Base-by-base conservation (phyloP, 129 eudicot genomes). In the Chrysanthemum seticuspe region DNA sequence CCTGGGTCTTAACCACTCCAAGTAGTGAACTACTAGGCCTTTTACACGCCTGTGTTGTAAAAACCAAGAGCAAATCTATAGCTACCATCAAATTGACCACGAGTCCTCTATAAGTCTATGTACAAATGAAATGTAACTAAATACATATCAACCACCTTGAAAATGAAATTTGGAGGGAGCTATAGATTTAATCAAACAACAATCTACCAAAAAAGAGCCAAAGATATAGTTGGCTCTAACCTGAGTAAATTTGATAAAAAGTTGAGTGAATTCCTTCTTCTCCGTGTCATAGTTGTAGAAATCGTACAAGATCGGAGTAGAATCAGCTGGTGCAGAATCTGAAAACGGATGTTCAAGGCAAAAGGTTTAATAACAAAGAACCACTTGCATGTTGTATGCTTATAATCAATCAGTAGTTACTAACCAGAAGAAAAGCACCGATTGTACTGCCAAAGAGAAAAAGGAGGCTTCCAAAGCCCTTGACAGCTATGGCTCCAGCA, bases 231-330 rank as follows among this genome's bases (percentile, higher is more conserved):
- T 19, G 12, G 9, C 45, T 45, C 72, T 65, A 16, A 83, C 96
- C 89, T 89, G 87, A 11, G 91, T 75, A 73, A 89, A 89, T 75
- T 84, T 86, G 78, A 84, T 81, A 78, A 89, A 89, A 27, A 82
- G 91, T 59, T 76, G 86, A 55, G 81, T 27, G 61, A 83, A 86
- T 63, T 86, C 92, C 61, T 86, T 86, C 77, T 70, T 79, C 75
- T 89, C 92, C 40, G 69, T 61, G 29, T 89, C 96, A 21, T 89
- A 86, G 83, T 86, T 89, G 88, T 89, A 89, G 92, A 89, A 89
- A 76, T 89, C 92, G 13, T 82, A 89, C 21, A 19, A 19, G 21
- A 19, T 79, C 84, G 78, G 92, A 34, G 92, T 68, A 36, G 81
- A 62, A 89, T 72, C 13, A 84, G 80, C 83, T 86, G 89, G 71